Base-by-base conservation (phyloP, 2,329 filamentous ascomycete species). In the Knufia petricola region DNA sequence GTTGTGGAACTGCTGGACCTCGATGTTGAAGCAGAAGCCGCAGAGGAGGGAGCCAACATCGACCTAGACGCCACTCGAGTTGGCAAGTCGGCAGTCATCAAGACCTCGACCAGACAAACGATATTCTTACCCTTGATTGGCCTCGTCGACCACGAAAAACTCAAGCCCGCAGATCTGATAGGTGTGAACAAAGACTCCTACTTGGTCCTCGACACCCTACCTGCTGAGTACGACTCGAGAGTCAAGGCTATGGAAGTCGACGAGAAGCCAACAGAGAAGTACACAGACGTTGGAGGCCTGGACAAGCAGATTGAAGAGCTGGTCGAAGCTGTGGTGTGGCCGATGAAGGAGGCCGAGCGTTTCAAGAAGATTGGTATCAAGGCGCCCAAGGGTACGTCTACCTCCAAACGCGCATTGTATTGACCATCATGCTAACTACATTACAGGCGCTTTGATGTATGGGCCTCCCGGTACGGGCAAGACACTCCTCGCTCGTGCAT, bases 301-400 rank as follows among this genome's bases (percentile, higher is more conserved):
- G 89, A 95, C 70, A 98, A 98, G 73, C 92, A 98, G 74, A 98
- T 98, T 63, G 90, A 95, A 67, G 94, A 98, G 71, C 78, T 98
- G 48, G 89, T 98, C 7, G 92, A 98, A 72, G 92, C 92, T 49
- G 92, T 98, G 43, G 92, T 98, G 24, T 96, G 90, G 90, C 92
- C 92, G 1, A 98, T 98, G 92, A 96, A 96, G 78, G 90, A 98
- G 71, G 89, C 92, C 1, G 94, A 98, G 60, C 81, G 90, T 17
- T 98, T 98, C 75, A 96, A 95, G 78, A 96, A 95, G 78, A 95
- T 98, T 62, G 92, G 92, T 59, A 98, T 98, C 76, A 98, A 98
- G 74, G 90, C 92, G 34, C 92, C 92, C 12, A 98, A 98, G 73
- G 92, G 92, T 95, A 79, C 53, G 70, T 37, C 9, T 17, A 24